Evolutionary conservation across 371 early-diverging fungal species (phyloP), one percentile per base, ranked within the genome.

Genomic region (Rozella allomycis): DNA sequence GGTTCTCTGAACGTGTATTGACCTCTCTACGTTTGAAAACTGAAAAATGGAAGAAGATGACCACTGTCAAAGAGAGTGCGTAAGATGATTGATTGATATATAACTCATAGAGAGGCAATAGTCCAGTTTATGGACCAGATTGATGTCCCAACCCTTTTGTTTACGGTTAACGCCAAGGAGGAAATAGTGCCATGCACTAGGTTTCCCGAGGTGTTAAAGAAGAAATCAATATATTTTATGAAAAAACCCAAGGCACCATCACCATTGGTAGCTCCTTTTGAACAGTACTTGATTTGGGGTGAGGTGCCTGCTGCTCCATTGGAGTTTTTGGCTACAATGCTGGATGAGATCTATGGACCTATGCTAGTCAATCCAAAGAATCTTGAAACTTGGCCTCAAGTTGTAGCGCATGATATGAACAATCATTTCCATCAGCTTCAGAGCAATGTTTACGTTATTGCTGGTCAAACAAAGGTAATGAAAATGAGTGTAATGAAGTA

Each of bases 1-100:
- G 27, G 20, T 60, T 67, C 30, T 52, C 50, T 26, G 67, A 63
- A 11, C 42, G 35, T 27, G 58, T 67, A 16, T 38, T 44, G 35
- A 37, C 13, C 8, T 54, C 52, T 0, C 44, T 67, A 19, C 58
- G 57, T 32, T 35, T 67, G 35, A 67, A 67, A 48, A 40, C 29
- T 22, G 67, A 67, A 48, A 63, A 63, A 43, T 67, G 57, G 54
- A 60, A 63, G 35, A 67, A 67, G 44, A 44, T 63, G 49, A 30
- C 39, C 5, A 25, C 42, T 16, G 27, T 39, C 3, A 30, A 33
- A 5, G 67, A 67, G 26, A 55, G 59, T 37, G 41, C 49, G 67
- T 67, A 41, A 31, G 47, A 40, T 8, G 2, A 34, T 20, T 18
- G 13, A 7, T 23, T 42, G 23, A 30, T n/a, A 26, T 2, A 19